Evolutionary conservation across 2,329 filamentous ascomycete genomes (phyloP), one percentile per base, ranked within the genome.

Genomic region (Pseudofabraea citricarpa): DNA sequence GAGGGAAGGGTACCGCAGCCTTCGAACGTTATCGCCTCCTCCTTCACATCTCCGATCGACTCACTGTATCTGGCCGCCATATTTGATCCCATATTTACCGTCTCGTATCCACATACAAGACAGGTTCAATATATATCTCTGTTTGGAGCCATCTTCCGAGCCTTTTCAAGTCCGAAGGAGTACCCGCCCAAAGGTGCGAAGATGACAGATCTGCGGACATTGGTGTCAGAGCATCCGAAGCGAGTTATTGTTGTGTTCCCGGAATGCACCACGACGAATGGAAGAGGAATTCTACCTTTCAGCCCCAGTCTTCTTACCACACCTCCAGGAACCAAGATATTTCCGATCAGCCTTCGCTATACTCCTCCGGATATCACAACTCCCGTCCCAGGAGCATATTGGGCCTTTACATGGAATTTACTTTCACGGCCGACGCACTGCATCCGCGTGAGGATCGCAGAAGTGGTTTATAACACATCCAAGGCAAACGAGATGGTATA

Each of bases 251-350:
- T 84, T 49, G 81, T 95, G 2, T 96, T 97, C 63, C 91, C 93
- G 10, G 93, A 98, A 68, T 91, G 86, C 65, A 93, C 86, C 4
- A 95, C 93, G 1, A 95, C 89, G 35, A 98, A 98, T 60, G 91
- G 91, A 49, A 84, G 87, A 54, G 93, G 85, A 4, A 90, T 97
- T 49, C 68, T 98, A 10, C 87, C 89, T 2, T 79, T 95, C 43
- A 88, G 85, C 48, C 88, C 86, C 0, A 84, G 82, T 40, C 73
- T 98, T 2, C 70, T 93, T 3, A 76, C 81, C 13, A 79, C 79
- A 0, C 79, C 83, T 0, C 63, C 78, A 5, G 72, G 76, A 42
- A 83, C 83, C 7, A 85, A 83, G 59, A 88, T 98, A 53, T 97
- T 94, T 68, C 90, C 93, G 1, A 77, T 98, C 47, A 95, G 85